Evolutionary conservation across 2,329 filamentous ascomycete species (phyloP).

Genomic region (Microsporum ferrugineum): DNA sequence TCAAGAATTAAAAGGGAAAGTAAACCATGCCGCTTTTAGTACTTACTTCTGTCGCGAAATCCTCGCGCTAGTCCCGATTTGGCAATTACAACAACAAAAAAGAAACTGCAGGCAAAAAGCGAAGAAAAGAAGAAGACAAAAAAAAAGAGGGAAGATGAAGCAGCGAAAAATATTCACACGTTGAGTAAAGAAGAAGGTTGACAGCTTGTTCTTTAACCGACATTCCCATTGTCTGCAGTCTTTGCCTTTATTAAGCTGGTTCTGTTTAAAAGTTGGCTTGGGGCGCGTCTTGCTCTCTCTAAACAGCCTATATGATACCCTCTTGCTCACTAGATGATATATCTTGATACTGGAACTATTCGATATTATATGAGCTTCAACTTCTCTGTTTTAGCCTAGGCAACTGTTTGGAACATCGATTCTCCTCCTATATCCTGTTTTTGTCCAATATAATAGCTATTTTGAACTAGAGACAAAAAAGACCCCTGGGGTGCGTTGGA

Average conservation of each 20-base stretch:
- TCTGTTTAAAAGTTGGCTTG: not conserved
- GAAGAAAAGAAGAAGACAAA: not conserved
- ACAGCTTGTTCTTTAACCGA: not conserved
- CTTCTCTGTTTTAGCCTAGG: too few species aligned
- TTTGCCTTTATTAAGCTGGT: not conserved
- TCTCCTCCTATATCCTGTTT: too few species aligned
- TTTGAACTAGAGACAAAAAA: too few species aligned
- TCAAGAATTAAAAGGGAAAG: not conserved
- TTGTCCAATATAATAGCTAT: too few species aligned
- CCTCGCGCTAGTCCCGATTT: not conserved
- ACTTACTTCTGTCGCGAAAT: not conserved
- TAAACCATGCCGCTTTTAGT: not conserved
- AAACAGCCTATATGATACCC: not conserved
- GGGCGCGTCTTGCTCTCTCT: not conserved
- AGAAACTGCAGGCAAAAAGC: not conserved
- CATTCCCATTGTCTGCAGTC: not conserved
- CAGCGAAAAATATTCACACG: not conserved
- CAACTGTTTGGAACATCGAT: too few species aligned
- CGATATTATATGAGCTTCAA: too few species aligned
- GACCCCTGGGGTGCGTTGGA: too few species aligned
- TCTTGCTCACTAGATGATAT: not conserved
- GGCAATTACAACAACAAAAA: constrained; percentile 3
- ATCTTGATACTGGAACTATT: too few species aligned
- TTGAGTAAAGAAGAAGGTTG: not conserved
- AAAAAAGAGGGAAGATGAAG: not conserved